These are phyloP conservation scores for Botryotinia calthae DNA, from an alignment of 2,329 filamentous ascomycete genomes.

Conservation along the genomic window DNA sequence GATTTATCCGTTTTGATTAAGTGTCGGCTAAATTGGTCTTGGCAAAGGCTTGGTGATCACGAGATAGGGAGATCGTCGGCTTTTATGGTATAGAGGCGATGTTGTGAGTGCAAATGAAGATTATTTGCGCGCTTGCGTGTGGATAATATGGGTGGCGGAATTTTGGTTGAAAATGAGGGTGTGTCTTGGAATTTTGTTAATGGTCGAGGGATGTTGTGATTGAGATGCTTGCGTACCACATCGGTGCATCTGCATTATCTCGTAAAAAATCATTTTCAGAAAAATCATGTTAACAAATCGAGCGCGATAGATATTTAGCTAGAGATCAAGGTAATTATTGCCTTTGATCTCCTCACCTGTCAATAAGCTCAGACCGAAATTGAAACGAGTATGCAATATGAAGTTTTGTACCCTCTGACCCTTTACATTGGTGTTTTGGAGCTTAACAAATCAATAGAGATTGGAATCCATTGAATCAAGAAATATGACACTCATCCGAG, in stretches of 20 bases:
- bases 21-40: not conserved
- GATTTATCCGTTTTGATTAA: not conserved
- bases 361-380: not conserved
- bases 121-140: slow-evolving; percentile 8
- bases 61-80: not conserved
- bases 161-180: not conserved
- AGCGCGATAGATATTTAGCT: not conserved
- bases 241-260: not conserved
- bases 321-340: not conserved
- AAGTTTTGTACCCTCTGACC: not conserved
- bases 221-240: not conserved
- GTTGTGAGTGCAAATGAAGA: not conserved
- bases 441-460: not conserved
- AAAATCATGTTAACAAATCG: not conserved
- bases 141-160: not conserved
- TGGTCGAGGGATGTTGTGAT: not conserved
- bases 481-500: not conserved
- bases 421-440: not conserved
- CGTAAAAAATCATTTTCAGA: no score
- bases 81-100: not conserved
- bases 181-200: not conserved
- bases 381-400: not conserved
- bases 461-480: not conserved
- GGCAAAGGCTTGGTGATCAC: not conserved
- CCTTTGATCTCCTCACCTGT: not conserved